phyloP scores from a whole-genome alignment of 495 filamentous ascomycete species.

The Talaromyces borbonicus region DNA sequence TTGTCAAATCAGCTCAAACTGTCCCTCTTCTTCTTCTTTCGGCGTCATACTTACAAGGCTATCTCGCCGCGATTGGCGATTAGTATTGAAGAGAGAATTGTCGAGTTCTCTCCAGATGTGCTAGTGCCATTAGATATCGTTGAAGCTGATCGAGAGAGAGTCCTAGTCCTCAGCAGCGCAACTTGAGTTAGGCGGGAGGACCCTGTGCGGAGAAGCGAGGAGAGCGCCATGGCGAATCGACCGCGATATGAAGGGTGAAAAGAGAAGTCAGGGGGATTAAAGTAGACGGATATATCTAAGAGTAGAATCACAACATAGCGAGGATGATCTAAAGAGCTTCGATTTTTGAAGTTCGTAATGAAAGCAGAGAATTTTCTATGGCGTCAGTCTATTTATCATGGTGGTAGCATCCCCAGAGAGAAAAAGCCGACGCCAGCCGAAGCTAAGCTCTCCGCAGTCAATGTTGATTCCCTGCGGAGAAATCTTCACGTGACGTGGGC shows the following conservation, averaged over 20 bases:
- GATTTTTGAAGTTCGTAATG: background rate
- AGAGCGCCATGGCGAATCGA: conserved; percentile 27
- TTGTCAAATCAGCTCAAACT: background rate
- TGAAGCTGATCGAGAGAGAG: conserved; percentile 20
- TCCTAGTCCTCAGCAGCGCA: conserved; percentile 21
- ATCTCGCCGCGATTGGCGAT: conserved; percentile 98
- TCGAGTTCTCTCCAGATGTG: conserved; percentile 12
- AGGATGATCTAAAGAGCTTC: background rate
- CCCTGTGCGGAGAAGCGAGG: conserved; percentile 38
- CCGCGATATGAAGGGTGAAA: too few species aligned
- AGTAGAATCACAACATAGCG: background rate
- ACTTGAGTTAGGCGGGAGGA: conserved; percentile 30
- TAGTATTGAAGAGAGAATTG: conserved; percentile 70
- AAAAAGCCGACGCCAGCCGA: conserved; percentile 24
- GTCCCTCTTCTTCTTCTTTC: background rate
- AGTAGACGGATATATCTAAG: background rate
- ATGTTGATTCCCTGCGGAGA: conserved; percentile 21
- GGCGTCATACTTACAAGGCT: conserved; percentile 49
- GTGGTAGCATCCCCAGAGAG: conserved; percentile 7
- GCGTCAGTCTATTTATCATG: background rate
- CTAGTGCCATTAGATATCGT: conserved; percentile 20
- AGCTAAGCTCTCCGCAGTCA: conserved; percentile 21
- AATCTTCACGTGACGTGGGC: conserved; percentile 17
- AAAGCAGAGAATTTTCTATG: background rate
- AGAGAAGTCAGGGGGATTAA: background rate